A percentile compares a stretch with the other conserved stretches of the same genome.
These are phyloP conservation scores for Leccinum broughii DNA, from an alignment of 768 basidiomycete genomes.

Conservation along the genomic window DNA sequence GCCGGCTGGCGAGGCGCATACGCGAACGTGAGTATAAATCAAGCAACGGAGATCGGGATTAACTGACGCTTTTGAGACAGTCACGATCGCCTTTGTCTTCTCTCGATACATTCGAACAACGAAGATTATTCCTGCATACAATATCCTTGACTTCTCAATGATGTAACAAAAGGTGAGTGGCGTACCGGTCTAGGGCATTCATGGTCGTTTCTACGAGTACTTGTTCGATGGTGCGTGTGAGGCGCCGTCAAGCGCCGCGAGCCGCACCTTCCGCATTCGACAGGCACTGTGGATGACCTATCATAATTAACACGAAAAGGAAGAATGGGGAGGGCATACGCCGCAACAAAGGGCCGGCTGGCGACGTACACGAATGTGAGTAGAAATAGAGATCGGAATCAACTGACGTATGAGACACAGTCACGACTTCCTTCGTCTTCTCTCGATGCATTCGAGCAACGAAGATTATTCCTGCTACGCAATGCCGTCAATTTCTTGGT, in stretches of 20 bases:
- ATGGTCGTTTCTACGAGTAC: conserved; percentile 76
- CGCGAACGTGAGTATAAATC: conserved; percentile 22
- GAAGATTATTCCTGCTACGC: conserved; percentile 75
- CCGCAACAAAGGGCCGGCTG: no score
- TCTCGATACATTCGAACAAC: conserved; percentile 91
- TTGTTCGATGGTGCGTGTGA: conserved; percentile 73
- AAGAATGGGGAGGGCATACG: no score
- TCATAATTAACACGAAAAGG: no score
- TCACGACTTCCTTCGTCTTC: conserved; percentile 44
- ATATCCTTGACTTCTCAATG: conserved; percentile 20
- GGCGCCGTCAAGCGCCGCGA: conserved; percentile 82
- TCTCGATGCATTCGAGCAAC: conserved; percentile 89
- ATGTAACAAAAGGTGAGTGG: conserved; percentile 16
- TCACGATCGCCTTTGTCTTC: conserved; percentile 74
- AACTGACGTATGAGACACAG: conserved; percentile 87
- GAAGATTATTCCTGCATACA: conserved; percentile 77
- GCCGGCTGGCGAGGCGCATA: not conserved
- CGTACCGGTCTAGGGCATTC: conserved; percentile 93
- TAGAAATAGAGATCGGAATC: conserved; percentile 21
- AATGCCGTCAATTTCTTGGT: conserved; percentile 20
- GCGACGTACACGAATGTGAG: conserved; percentile 20
- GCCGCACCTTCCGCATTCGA: conserved; percentile 64
- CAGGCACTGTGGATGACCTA: conserved; percentile 54
- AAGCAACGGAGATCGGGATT: conserved; percentile 19
- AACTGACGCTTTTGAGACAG: conserved; percentile 84